A percentile compares a stretch with the other conserved stretches of the same genome.
phyloP scores from a whole-genome alignment of 2,329 filamentous ascomycete species.

The Ceratocystis ficicola region DNA sequence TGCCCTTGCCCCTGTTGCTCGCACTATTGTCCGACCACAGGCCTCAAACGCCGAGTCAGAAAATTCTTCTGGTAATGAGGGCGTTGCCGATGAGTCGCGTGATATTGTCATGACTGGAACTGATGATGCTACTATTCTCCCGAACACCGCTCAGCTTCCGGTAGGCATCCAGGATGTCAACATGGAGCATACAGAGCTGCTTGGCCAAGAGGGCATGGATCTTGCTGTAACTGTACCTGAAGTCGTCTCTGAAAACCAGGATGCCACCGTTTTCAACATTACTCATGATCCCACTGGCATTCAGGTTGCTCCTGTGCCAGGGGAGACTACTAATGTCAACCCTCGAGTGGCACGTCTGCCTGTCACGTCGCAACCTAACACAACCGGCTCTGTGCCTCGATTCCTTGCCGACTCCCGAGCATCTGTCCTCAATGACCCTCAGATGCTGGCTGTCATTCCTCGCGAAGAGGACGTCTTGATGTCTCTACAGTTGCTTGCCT shows the following conservation, averaged over 20 bases:
- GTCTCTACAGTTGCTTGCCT: slow-evolving; percentile 91
- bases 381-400: slow-evolving; percentile 59
- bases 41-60: slow-evolving; percentile 56
- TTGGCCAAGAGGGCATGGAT: slow-evolving; percentile 38
- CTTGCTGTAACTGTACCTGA: slow-evolving; percentile 63
- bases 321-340: slow-evolving; percentile 52
- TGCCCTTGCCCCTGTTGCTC: slow-evolving; percentile 34
- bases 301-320: slow-evolving; percentile 60
- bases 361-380: slow-evolving; percentile 18
- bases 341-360: slow-evolving; percentile 17
- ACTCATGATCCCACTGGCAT: slow-evolving; percentile 76
- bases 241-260: slow-evolving; percentile 71
- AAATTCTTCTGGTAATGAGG: slow-evolving; percentile 73
- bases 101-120: slow-evolving; percentile 70
- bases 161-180: slow-evolving; percentile 75
- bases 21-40: slow-evolving; percentile 37
- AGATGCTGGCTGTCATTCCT: slow-evolving; percentile 80
- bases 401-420: slow-evolving; percentile 58
- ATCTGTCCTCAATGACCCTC: slow-evolving; percentile 53
- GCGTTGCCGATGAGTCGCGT: slow-evolving; percentile 63
- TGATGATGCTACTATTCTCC: slow-evolving; percentile 38
- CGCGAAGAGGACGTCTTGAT: slow-evolving; percentile 95
- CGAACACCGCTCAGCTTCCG: slow-evolving; percentile 50
- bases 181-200: slow-evolving; percentile 60
- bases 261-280: slow-evolving; percentile 86